A percentile compares a stretch with the other conserved stretches of the same genome.
phyloP scores from a whole-genome alignment of 2,329 filamentous ascomycete species.

The Trichoderma simmonsii region DNA sequence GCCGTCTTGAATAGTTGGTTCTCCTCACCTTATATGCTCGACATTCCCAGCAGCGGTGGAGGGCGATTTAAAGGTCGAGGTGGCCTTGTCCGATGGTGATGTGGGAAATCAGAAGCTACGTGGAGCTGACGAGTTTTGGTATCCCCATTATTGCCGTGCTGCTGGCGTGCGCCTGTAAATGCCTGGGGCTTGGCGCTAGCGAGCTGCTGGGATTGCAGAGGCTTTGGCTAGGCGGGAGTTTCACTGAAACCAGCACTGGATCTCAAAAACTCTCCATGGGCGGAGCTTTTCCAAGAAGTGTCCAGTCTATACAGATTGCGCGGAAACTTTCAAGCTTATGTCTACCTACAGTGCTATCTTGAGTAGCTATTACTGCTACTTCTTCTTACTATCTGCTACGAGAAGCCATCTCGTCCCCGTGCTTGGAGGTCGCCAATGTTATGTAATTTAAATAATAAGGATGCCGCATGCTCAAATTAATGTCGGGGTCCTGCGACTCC shows the following conservation, averaged over 20 bases:
- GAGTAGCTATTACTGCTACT: neutral
- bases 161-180: neutral
- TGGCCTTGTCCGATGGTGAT: neutral
- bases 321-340: neutral
- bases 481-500: neutral
- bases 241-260: neutral
- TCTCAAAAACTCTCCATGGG: neutral
- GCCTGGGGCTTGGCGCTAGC: constrained; percentile 11
- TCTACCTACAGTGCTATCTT: neutral
- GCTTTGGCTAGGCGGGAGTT: neutral
- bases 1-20: neutral
- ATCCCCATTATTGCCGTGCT: neutral
- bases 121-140: constrained; percentile 14
- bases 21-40: neutral
- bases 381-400: neutral
- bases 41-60: neutral
- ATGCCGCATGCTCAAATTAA: neutral
- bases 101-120: constrained; percentile 11
- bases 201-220: neutral
- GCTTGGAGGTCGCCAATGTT: neutral
- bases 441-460: neutral
- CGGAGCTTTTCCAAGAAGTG: neutral
- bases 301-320: neutral
- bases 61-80: neutral
- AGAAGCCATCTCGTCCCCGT: neutral